Conservation (phyloP, 495 filamentous ascomycete genomes). For the Talaromyces nanjingensis region DNA sequence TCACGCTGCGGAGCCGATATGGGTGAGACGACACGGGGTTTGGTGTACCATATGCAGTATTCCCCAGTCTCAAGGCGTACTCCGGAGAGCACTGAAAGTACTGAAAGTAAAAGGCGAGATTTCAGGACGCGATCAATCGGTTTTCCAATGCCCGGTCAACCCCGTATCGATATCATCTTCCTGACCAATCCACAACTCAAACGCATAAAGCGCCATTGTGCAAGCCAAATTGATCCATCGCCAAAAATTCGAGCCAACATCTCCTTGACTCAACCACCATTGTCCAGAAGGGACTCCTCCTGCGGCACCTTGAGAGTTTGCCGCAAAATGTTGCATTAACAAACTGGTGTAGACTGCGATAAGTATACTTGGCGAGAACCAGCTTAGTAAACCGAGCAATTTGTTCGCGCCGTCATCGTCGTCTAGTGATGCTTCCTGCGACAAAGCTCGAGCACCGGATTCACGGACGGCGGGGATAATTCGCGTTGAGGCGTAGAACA, state of each 20-base stretch:
- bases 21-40: not conserved
- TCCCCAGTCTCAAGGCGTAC: not conserved
- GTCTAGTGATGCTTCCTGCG: slow-evolving; percentile 75
- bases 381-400: slow-evolving; percentile 73
- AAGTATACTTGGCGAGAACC: slow-evolving; percentile 87
- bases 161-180: slow-evolving; percentile 62
- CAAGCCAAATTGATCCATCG: slow-evolving; percentile 85
- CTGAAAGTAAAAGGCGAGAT: not conserved
- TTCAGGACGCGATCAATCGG: slow-evolving; percentile 53
- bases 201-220: slow-evolving; percentile 81
- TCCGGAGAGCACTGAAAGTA: not conserved
- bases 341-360: slow-evolving; percentile 96
- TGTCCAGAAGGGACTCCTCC: slow-evolving; percentile 55
- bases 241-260: slow-evolving; percentile 78
- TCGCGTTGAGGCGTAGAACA: slow-evolving; percentile 90
- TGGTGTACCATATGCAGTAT: not conserved
- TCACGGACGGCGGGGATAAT: slow-evolving; percentile 93
- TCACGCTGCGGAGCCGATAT: not conserved
- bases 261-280: slow-evolving; percentile 78
- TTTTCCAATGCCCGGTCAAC: slow-evolving; percentile 81
- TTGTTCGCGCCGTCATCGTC: slow-evolving; percentile 77
- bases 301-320: slow-evolving; percentile 42
- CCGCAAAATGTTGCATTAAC: slow-evolving; percentile 88
- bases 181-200: slow-evolving; percentile 79
- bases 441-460: slow-evolving; percentile 71